These are phyloP conservation scores for Westerdykella aurantiaca DNA, from an alignment of 2,329 filamentous ascomycete species.

Conservation along the genomic window DNA sequence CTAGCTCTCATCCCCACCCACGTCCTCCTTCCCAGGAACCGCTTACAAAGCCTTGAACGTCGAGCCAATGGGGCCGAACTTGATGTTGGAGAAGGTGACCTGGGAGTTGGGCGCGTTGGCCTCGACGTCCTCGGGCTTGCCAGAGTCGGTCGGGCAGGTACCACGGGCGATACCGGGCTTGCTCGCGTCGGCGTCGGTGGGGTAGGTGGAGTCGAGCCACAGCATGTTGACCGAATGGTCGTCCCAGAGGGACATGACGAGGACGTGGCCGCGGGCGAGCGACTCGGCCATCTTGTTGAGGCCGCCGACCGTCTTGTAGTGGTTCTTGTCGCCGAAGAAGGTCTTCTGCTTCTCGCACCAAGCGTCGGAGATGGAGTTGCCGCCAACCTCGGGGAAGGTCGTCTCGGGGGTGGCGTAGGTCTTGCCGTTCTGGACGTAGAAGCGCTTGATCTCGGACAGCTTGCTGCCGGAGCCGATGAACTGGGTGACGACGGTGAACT, in stretches of 20 bases:
- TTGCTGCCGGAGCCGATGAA: constrained; percentile 42
- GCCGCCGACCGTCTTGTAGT: constrained; percentile 53
- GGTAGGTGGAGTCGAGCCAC: constrained; percentile 67
- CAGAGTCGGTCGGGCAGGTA: constrained; percentile 34
- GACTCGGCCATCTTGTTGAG: constrained; percentile 51
- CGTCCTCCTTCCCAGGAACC: neutral
- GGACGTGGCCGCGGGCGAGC: constrained; percentile 55
- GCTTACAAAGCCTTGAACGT: constrained; percentile 21
- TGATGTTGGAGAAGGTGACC: constrained; percentile 39
- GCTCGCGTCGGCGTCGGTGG: constrained; percentile 37
- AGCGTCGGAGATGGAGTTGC: constrained; percentile 52
- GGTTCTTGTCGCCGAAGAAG: constrained; percentile 50
- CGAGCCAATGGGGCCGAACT: constrained; percentile 37
- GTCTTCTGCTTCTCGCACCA: constrained; percentile 55
- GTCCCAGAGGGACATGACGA: constrained; percentile 60
- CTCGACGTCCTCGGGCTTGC: constrained; percentile 35
- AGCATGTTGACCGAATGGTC: constrained; percentile 65
- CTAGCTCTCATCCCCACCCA: neutral
- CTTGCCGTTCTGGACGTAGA: constrained; percentile 48
- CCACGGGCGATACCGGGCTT: constrained; percentile 34
- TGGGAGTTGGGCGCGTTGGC: constrained; percentile 27
- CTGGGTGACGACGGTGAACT: constrained; percentile 49
- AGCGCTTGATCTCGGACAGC: constrained; percentile 44
- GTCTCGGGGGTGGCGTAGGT: constrained; percentile 43
- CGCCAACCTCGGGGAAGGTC: constrained; percentile 42